Conservation (phyloP, 768 basidiomycete genomes). For the Macrocybe gigantea region DNA sequence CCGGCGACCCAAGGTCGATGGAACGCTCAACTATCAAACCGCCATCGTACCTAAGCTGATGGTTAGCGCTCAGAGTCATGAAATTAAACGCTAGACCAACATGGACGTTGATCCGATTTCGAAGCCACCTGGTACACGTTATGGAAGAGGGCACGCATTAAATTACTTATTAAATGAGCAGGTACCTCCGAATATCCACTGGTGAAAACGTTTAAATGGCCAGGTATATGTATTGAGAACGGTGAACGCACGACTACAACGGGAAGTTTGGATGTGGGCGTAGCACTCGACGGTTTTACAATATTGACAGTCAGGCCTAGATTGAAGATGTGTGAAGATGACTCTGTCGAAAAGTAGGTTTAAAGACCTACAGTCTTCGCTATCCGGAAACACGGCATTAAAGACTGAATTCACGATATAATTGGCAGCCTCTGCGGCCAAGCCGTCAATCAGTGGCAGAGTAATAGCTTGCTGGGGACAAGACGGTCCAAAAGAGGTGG, state of each 20-base stretch:
- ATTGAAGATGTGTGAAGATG: slow-evolving; percentile 14
- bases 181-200: slow-evolving; percentile 31
- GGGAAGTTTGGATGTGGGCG: slow-evolving; percentile 29
- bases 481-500: slow-evolving; percentile 35
- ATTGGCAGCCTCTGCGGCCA: slow-evolving; percentile 22
- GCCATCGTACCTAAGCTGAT: slow-evolving; percentile 31
- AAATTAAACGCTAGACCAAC: slow-evolving; percentile 24
- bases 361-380: slow-evolving; percentile 38
- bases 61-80: neutral
- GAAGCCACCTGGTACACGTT: slow-evolving; percentile 20
- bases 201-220: neutral
- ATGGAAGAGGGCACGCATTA: neutral
- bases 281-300: slow-evolving; percentile 26
- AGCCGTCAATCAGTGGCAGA: slow-evolving; percentile 23
- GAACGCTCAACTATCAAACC: slow-evolving; percentile 37
- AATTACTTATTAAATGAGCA: neutral
- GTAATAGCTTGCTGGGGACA: slow-evolving; percentile 38
- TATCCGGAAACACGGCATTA: slow-evolving; percentile 20
- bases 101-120: slow-evolving; percentile 22
- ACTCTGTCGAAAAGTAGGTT: slow-evolving; percentile 9
- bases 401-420: slow-evolving; percentile 21
- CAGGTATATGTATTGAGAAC: neutral
- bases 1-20: slow-evolving; percentile 33
- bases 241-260: slow-evolving; percentile 29
- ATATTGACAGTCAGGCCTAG: slow-evolving; percentile 38